Percentiles rank a stretch among this genome's conserved stretches.
Evolutionary conservation across 1,284 basidiomycete species (phyloP).

Genomic region (Omphalotus olearius): DNA sequence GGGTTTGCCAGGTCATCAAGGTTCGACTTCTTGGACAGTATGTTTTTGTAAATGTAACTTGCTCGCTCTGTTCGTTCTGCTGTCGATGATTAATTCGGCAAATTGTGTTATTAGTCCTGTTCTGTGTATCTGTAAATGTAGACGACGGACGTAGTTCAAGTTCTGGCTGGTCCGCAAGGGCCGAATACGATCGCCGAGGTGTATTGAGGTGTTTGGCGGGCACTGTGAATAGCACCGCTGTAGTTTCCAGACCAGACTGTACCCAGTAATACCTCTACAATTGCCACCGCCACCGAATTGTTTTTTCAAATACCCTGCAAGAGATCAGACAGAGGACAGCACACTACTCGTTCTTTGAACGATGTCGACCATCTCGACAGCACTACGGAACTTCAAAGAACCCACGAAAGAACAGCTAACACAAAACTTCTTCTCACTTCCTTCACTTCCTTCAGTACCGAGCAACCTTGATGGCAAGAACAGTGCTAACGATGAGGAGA

Average conservation of each 20-base stretch:
- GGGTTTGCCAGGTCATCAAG: slow-evolving; percentile 19
- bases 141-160: too few species aligned
- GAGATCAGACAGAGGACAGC: too few species aligned
- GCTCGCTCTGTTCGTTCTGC: too few species aligned
- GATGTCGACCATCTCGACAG: slow-evolving; percentile 79
- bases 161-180: too few species aligned
- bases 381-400: slow-evolving; percentile 87
- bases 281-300: background rate
- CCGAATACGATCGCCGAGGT: too few species aligned
- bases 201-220: too few species aligned
- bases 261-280: background rate
- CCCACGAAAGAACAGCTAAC: slow-evolving; percentile 82
- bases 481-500: slow-evolving; percentile 30
- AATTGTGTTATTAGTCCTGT: too few species aligned
- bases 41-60: slow-evolving; percentile 16
- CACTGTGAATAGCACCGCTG: background rate
- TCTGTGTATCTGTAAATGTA: too few species aligned
- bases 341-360: background rate
- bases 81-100: too few species aligned
- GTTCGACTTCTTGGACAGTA: slow-evolving; percentile 30
- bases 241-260: background rate
- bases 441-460: slow-evolving; percentile 59
- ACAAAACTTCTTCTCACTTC: slow-evolving; percentile 82
- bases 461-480: slow-evolving; percentile 16
- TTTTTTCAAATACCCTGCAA: background rate